These are phyloP conservation scores for Vitis vinifera DNA, from an alignment of 164 flowering plant species.

Conservation along the genomic window ASM3070453v1 NC_081814.1:4814001-4814500, in stretches of 20 bases:
- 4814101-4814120: neutral
- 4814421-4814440: neutral
- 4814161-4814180: too few species aligned
- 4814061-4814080: neutral
- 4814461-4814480: neutral
- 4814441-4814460: neutral
- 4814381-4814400: neutral
- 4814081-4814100: neutral
- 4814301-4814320: neutral
- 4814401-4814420: neutral
- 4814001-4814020: neutral
- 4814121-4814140: neutral
- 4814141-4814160: too few species aligned
- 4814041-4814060: neutral
- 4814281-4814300: neutral
- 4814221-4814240: too few species aligned
- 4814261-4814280: neutral
- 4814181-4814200: too few species aligned
- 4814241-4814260: too few species aligned
- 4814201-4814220: too few species aligned
- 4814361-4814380: conserved; percentile 34
- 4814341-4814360: conserved; percentile 5
- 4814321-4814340: conserved; percentile 12
- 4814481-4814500: conserved; percentile 33
- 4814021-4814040: neutral